Base-by-base conservation (phyloP, 1,284 basidiomycete genomes). In the Ganoderma boninense region DNA sequence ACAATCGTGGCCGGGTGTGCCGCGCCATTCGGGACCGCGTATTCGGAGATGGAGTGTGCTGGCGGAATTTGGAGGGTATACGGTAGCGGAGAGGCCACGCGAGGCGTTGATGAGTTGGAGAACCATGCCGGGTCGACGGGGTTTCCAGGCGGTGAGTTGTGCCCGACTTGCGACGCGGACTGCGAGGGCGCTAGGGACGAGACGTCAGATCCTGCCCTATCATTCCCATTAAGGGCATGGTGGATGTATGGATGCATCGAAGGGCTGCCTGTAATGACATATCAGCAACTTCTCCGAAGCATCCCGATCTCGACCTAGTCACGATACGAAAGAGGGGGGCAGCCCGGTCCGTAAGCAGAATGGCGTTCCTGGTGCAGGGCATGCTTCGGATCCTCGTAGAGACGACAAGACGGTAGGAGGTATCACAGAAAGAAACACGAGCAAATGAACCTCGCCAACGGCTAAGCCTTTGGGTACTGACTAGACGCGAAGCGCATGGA, bases 1-100 rank as follows among this genome's bases (percentile, higher is more conserved):
- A 78, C 79, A n/a, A 81, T 79, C 6, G 80, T 77, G 86, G 87
- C 1, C 83, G 84, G 61, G 87, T 89, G 52, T 82, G 81, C 23
- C 80, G 79, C 73, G 0, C 79, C 76, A 26, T 83, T 82, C 3
- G 86, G 84, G 29, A 85, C 66, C 5, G 77, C 75, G 57, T 82
- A 71, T 23, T 89, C 88, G 1, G 84, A 81, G 62, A 90, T 88
- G 32, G 88, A 80, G 69, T 92, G 90, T 1, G 90, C 87, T 0
- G 90, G 86, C 0, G 88, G 88, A 65, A 92, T 84, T 14, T 76
- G 69, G 16, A 82, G 74, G 3, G 76, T 76, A 54, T 79, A 76
- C 2, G 76, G 72, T 44, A 70, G 71, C 16, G 75, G 67, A 11
- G 73, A 67, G 1, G 23, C 43, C 7, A 71, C 68, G 2, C 69